Conservation (phyloP, 805 yeast species). For the Yarrowia divulgata region DNA sequence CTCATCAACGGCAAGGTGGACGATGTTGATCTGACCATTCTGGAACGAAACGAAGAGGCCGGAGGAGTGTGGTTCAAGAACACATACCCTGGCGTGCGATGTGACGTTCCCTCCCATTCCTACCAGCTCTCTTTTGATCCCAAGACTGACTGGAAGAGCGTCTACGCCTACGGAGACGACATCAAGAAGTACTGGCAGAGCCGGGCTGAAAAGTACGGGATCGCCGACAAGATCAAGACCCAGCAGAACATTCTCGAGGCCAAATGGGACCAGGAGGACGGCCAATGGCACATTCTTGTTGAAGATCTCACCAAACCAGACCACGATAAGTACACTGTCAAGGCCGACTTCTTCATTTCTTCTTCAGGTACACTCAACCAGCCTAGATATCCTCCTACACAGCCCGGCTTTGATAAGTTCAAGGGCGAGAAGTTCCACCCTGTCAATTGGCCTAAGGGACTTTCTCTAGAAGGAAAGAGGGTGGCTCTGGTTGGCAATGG, state of each 20-base stretch:
- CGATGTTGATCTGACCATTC: constrained; percentile 45
- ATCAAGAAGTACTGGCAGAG: constrained; percentile 45
- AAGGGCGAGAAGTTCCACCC: constrained; percentile 49
- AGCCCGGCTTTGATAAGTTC: constrained; percentile 46
- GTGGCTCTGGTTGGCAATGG: constrained; percentile 51
- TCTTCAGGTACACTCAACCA: constrained; percentile 47
- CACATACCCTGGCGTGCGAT: constrained; percentile 45
- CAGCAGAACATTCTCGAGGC: constrained; percentile 42
- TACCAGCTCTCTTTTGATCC: constrained; percentile 48
- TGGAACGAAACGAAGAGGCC: constrained; percentile 47
- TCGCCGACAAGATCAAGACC: constrained; percentile 43
- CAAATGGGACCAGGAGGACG: constrained; percentile 41
- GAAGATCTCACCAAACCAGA: constrained; percentile 14
- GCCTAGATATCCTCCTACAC: constrained; percentile 47
- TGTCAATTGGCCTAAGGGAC: constrained; percentile 48
- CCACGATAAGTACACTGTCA: constrained; percentile 41
- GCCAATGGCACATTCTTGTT: constrained; percentile 41
- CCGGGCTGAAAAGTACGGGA: constrained; percentile 45
- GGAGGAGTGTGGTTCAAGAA: constrained; percentile 47
- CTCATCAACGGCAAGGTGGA: constrained; percentile 44
- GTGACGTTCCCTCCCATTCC: constrained; percentile 47
- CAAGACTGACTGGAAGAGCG: constrained; percentile 46
- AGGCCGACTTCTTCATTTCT: constrained; percentile 44
- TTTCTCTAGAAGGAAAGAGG: constrained; percentile 45
- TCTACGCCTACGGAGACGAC: constrained; percentile 46